These are phyloP conservation scores for Cyclocybe cylindracea DNA, from an alignment of 768 basidiomycete genomes.

Conservation along the genomic window DNA sequence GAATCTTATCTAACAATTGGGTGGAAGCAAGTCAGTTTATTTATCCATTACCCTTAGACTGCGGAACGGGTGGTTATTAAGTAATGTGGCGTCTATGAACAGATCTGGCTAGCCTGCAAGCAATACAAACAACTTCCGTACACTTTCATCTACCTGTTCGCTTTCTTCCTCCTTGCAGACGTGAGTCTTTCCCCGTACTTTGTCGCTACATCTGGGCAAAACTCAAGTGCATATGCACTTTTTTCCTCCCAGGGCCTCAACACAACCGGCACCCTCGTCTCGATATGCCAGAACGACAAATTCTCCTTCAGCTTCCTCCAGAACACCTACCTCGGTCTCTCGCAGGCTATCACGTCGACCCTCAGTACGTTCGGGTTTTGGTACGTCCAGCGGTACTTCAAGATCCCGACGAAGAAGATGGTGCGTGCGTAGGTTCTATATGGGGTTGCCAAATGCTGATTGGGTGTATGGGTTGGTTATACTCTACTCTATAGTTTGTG, in stretches of 20 bases:
- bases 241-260: constrained; percentile 61
- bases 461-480: background rate
- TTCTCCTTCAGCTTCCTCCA: constrained; percentile 81
- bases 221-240: background rate
- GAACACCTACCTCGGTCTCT: constrained; percentile 76
- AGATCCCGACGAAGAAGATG: constrained; percentile 82
- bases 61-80: background rate
- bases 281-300: constrained; percentile 80
- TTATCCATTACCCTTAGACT: background rate
- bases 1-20: constrained; percentile 80
- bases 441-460: too few relatives aligned
- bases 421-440: too few relatives aligned
- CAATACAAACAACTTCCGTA: constrained; percentile 79
- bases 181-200: constrained; percentile 35
- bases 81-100: background rate
- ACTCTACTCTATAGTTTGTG: constrained; percentile 51
- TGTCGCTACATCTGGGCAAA: background rate
- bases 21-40: constrained; percentile 71
- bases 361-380: constrained; percentile 75
- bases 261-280: constrained; percentile 74
- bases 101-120: constrained; percentile 78
- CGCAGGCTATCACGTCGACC: constrained; percentile 77
- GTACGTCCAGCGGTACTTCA: constrained; percentile 81
- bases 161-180: constrained; percentile 80
- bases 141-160: constrained; percentile 79